Evolutionary conservation across 768 basidiomycete genomes (phyloP).

Genomic region (Leucocoprinus leucothites): DNA sequence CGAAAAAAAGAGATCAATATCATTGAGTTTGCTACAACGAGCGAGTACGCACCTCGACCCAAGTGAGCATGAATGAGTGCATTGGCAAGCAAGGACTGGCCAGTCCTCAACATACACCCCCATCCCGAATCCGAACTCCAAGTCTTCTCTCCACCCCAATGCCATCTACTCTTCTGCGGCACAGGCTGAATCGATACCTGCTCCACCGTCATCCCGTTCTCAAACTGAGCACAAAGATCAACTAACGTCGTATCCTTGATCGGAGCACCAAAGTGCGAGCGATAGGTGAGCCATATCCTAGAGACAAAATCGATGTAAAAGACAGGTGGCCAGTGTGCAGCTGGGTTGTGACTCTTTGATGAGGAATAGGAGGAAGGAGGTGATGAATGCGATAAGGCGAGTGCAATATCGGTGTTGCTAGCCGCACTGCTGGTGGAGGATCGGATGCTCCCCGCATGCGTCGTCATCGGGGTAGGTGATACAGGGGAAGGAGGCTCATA

Average conservation of each 20-base stretch:
- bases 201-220: slow-evolving; percentile 17
- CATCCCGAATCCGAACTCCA: slow-evolving; percentile 44
- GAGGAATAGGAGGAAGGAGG: slow-evolving; percentile 5
- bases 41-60: slow-evolving; percentile 38
- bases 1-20: background rate
- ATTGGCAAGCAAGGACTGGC: slow-evolving; percentile 34
- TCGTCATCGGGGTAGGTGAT: slow-evolving; percentile 1
- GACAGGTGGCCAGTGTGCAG: slow-evolving; percentile 67
- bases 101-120: slow-evolving; percentile 38
- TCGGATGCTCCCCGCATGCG: slow-evolving; percentile 22
- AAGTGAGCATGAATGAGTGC: slow-evolving; percentile 57
- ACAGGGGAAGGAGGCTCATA: slow-evolving; percentile 46
- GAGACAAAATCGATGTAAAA: slow-evolving; percentile 91
- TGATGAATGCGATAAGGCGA: slow-evolving; percentile 22
- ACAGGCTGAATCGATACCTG: slow-evolving; percentile 26
- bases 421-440: slow-evolving; percentile 36
- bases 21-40: slow-evolving; percentile 2
- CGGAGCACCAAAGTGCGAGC: slow-evolving; percentile 71
- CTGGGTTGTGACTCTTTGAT: slow-evolving; percentile 28
- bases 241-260: slow-evolving; percentile 60
- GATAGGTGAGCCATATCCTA: slow-evolving; percentile 89
- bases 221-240: slow-evolving; percentile 24
- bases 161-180: slow-evolving; percentile 51
- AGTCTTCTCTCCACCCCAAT: slow-evolving; percentile 72
- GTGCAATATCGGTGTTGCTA: slow-evolving; percentile 15